Base-by-base conservation (phyloP, 805 yeast species). In the Kodamaea restingae region DNA sequence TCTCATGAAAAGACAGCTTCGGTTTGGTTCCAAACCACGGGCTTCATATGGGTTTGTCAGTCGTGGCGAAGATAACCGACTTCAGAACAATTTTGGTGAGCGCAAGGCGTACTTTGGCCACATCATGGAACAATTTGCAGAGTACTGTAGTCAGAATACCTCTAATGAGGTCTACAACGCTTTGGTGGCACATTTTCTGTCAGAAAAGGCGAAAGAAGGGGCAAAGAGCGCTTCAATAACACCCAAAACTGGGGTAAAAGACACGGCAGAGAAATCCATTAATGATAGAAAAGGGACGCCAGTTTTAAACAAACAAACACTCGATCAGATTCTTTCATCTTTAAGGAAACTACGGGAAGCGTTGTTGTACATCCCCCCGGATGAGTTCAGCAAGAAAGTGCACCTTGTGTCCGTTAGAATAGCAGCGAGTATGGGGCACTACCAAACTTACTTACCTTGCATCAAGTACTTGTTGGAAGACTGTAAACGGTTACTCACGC, bases 261-360 rank as follows among this genome's bases (percentile, higher is more conserved):
- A 20, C 5, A 8, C 8, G 5, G 22, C 22, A 20, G 22, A 20
- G 22, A 20, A 20, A 20, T 20, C 22, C 22, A 20, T 5, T 20
- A 8, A 20, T 20, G 8, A 20, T 6, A 20, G n/a, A 20, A 8
- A 20, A 5, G 8, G 22, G 22, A 6, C 22, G 22, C 22, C 7
- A 5, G 22, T 8, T 20, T 20, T 20, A 5, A 20, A 20, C 21
- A 15, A 17, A 6, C 32, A 30, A 30, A 7, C 21, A n/a, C 32
- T 30, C 15, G 32, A 30, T 6, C 32, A 30, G 10, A 56, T 63
- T 1, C 49, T 67, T 18, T 24, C 43, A 2, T 58, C 62, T 9
- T 50, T 68, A 20, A 54, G 85, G 28, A 78, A 77, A 41, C 58
- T 80, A 12, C 52, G 86, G 32, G 85, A 80, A 49, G 75, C 82